These are phyloP conservation scores for Emergomyces orientalis DNA, from an alignment of 2,329 filamentous ascomycete genomes.

Conservation along the genomic window DNA sequence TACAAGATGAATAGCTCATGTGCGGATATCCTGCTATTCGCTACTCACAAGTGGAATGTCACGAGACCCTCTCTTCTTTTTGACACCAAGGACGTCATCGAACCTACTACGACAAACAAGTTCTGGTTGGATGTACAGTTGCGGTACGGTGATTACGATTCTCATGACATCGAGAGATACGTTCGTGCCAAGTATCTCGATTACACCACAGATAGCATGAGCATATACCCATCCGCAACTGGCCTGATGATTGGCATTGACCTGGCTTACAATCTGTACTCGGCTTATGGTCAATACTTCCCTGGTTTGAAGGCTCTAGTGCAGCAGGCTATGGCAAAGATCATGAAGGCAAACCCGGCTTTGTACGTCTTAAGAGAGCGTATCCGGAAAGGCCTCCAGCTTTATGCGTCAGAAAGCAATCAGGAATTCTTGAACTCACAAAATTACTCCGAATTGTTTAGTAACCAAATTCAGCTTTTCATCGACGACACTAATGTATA, in stretches of 20 bases:
- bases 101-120: slow-evolving; percentile 91
- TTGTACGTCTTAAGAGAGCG: slow-evolving; percentile 93
- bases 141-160: slow-evolving; percentile 96
- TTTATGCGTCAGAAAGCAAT: slow-evolving; percentile 97
- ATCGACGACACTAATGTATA: slow-evolving; percentile 99
- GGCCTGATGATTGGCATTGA: slow-evolving; percentile 97
- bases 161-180: slow-evolving; percentile 96
- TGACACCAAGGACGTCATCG: slow-evolving; percentile 93
- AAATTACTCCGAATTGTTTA: slow-evolving; percentile 98
- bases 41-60: slow-evolving; percentile 98
- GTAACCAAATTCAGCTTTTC: slow-evolving; percentile 96
- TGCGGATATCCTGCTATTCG: slow-evolving; percentile 92
- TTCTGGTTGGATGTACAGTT: slow-evolving; percentile 98
- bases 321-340: slow-evolving; percentile 98
- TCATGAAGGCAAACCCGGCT: slow-evolving; percentile 98
- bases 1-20: slow-evolving; percentile 99
- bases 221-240: slow-evolving; percentile 93
- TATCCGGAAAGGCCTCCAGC: slow-evolving; percentile 94
- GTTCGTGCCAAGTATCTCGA: slow-evolving; percentile 96
- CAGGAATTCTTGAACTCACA: slow-evolving; percentile 99
- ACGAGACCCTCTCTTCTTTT: slow-evolving; percentile 86
- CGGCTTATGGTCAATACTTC: slow-evolving; percentile 97
- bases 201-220: slow-evolving; percentile 97
- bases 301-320: slow-evolving; percentile 89
- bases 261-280: slow-evolving; percentile 96